Percentiles rank a stretch among this genome's conserved stretches.
Conservation (phyloP, 2,329 filamentous ascomycete species). For the Pestalotiopsis sp. region DNA sequence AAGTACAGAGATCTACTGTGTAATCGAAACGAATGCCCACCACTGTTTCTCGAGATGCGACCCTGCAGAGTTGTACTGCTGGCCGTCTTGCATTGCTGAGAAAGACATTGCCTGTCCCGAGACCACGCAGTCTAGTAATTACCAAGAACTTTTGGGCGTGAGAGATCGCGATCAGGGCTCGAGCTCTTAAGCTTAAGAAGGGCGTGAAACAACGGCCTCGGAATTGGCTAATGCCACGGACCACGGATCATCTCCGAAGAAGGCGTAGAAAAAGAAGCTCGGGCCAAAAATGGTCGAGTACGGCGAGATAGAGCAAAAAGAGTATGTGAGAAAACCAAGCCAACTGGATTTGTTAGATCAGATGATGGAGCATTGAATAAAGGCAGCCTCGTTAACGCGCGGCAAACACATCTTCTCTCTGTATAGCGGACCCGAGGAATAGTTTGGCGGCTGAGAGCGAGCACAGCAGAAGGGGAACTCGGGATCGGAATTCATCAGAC, state of each 20-base stretch:
- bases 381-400: background rate
- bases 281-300: background rate
- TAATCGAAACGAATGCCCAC: no score
- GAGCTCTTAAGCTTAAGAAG: slow-evolving; percentile 1
- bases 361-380: background rate
- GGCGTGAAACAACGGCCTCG: background rate
- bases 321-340: background rate
- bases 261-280: background rate
- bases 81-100: no score
- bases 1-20: background rate
- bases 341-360: background rate
- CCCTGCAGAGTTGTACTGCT: no score
- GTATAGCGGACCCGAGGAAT: background rate
- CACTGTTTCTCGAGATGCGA: no score
- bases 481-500: no score
- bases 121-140: background rate
- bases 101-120: no score
- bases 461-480: no score
- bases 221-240: background rate
- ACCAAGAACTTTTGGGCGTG: background rate
- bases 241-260: background rate
- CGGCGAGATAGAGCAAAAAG: background rate
- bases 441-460: no score
- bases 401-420: background rate
- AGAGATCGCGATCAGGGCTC: background rate